Base-by-base conservation (phyloP, 2,329 filamentous ascomycete genomes). In the Colletotrichum sp. region DNA sequence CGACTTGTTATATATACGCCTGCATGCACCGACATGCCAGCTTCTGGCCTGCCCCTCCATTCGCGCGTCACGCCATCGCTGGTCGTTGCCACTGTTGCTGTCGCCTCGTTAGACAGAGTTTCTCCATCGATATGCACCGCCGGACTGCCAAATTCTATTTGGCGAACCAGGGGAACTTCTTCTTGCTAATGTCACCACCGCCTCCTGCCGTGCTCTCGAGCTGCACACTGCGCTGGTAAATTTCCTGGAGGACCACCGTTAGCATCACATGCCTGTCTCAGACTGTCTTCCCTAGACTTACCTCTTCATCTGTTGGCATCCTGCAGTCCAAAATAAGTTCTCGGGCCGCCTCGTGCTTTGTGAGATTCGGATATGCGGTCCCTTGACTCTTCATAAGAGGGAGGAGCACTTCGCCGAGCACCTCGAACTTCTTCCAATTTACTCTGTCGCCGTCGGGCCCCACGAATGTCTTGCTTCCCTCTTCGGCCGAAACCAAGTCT, bases 351-450 rank as follows among this genome's bases (percentile, higher is more conserved):
- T 96, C 93, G 80, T 94, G 93, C 80, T 90, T 93, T 39, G 88
- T 87, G 77, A 96, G 87, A 77, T 93, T 94, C 30, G 92, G 91
- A 80, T 98, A 98, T 7, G 95, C 93, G 65, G 92, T 92, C 70
- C 95, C 94, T 85, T 99, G 96, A 81, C 96, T 98, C 85, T 93
- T 94, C 90, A 98, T 98, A 71, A 99, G 93, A 3, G 95, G 94
- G 76, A 98, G 89, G 69, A 99, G 90, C 7, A 98, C 95, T 80
- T 99, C 96, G 8, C 96, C 96, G 85, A 99, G 93, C 36, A 99
- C 94, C 84, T 99, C 96, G 81, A 99, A 99, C 83, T 99, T 99
- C 85, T 94, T 96, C 97, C 97, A 99, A 83, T 99, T 99, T 83
- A 99, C 95, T 68, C 95, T 90, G 78, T 95, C 92, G 78, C 89